A percentile compares a stretch with the other conserved stretches of the same genome.
Evolutionary conservation across 2,329 filamentous ascomycete genomes (phyloP).

Genomic region (Teratosphaeria zuluensis): DNA sequence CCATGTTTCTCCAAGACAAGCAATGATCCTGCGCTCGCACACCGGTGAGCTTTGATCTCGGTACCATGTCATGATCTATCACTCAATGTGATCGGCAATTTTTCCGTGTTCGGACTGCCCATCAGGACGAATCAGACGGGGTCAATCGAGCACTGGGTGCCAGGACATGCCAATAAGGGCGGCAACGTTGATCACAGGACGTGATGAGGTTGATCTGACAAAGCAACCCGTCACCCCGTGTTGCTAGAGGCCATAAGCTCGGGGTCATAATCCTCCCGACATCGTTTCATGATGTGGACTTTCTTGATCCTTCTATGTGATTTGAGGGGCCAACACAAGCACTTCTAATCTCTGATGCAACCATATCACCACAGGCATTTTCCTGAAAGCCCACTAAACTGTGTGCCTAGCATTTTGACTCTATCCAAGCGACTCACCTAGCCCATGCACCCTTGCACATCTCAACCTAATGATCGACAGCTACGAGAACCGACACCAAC

Average conservation of each 20-base stretch:
- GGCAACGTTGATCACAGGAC: not conserved
- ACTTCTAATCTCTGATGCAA: not conserved
- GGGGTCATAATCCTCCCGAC: not conserved
- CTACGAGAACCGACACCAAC: not conserved
- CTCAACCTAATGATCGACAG: not conserved
- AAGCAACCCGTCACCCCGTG: not conserved
- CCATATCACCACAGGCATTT: not conserved
- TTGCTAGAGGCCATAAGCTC: not conserved
- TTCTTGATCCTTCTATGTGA: not conserved
- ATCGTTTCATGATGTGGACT: not conserved
- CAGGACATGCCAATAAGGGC: not conserved
- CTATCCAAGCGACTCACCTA: not conserved
- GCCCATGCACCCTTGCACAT: not conserved
- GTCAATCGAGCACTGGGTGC: not conserved
- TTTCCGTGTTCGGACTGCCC: not conserved
- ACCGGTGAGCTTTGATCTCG: not conserved
- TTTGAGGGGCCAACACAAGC: not conserved
- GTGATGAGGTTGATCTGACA: not conserved
- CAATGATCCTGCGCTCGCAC: not conserved
- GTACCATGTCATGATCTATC: not conserved
- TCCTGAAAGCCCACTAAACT: not conserved
- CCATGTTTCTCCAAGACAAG: not conserved
- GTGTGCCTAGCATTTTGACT: not conserved
- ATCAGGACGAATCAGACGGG: not conserved
- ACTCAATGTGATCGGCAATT: not conserved